Evolutionary conservation across 2,329 filamentous ascomycete genomes (phyloP).

Genomic region (Alternaria brassicae): DNA sequence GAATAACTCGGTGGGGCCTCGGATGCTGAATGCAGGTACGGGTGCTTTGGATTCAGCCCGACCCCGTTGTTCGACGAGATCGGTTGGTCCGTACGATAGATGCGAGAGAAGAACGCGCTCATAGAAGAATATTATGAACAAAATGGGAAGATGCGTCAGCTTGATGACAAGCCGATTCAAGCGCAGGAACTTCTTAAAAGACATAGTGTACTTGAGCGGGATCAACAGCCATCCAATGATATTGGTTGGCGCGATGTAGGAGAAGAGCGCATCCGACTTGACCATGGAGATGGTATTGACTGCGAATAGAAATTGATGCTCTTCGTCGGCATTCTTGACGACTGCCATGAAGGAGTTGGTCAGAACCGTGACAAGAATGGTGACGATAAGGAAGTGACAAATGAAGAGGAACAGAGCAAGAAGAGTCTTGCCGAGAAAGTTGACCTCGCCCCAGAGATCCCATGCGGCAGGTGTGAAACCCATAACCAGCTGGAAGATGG

Average conservation of each 20-base stretch:
- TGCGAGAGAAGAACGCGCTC: constrained; percentile 80
- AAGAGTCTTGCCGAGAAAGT: constrained; percentile 76
- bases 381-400: constrained; percentile 93
- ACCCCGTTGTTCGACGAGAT: constrained; percentile 77
- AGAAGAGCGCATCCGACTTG: constrained; percentile 96
- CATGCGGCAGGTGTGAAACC: constrained; percentile 95
- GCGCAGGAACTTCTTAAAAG: constrained; percentile 80
- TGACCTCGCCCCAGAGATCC: constrained; percentile 86
- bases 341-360: constrained; percentile 97
- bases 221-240: constrained; percentile 89
- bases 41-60: constrained; percentile 66
- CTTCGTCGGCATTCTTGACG: constrained; percentile 89
- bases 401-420: constrained; percentile 88
- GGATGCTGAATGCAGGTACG: constrained; percentile 52
- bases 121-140: constrained; percentile 87
- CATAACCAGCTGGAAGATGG: constrained; percentile 93
- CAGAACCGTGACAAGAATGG: constrained; percentile 92
- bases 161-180: constrained; percentile 94
- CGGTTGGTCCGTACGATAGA: constrained; percentile 80
- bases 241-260: constrained; percentile 89
- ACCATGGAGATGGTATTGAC: constrained; percentile 98
- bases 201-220: constrained; percentile 79
- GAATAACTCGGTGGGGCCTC: constrained; percentile 65
- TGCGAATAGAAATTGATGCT: constrained; percentile 90
- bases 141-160: constrained; percentile 82